Conservation (phyloP, 2,329 filamentous ascomycete species). For the Talaromyces sp. region DNA sequence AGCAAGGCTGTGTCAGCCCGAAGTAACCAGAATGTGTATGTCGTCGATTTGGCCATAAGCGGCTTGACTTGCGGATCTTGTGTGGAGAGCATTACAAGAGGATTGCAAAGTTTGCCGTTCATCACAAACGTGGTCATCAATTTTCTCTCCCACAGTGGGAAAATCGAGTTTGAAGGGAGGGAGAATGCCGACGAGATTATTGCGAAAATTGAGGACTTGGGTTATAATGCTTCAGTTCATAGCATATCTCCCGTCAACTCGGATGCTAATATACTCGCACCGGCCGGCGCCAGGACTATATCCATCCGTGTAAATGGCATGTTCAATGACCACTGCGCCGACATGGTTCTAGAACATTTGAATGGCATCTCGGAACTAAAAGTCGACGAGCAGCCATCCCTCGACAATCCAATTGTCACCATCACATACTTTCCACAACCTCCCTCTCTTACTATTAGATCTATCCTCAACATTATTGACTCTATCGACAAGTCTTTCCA, state of each 20-base stretch:
- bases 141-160: conserved; percentile 48
- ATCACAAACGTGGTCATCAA: conserved; percentile 49
- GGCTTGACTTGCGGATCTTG: conserved; percentile 60
- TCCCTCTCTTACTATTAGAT: conserved; percentile 69
- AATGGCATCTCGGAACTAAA: conserved; percentile 41
- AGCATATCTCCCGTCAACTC: conserved; percentile 36
- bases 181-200: conserved; percentile 45
- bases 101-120: conserved; percentile 46
- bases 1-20: not conserved
- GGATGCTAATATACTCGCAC: conserved; percentile 53
- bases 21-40: conserved; percentile 21
- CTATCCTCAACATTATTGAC: conserved; percentile 66
- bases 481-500: conserved; percentile 63
- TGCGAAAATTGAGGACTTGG: conserved; percentile 54
- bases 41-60: conserved; percentile 48
- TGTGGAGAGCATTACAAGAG: conserved; percentile 47
- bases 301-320: conserved; percentile 67
- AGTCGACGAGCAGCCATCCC: conserved; percentile 46
- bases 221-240: conserved; percentile 61
- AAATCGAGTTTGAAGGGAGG: conserved; percentile 33
- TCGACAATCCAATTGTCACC: conserved; percentile 64
- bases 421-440: conserved; percentile 67
- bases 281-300: conserved; percentile 51
- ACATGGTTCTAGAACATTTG: conserved; percentile 36
- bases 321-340: conserved; percentile 69